Base-by-base conservation (phyloP, 1,284 basidiomycete genomes). In the Apiotrichum veenhuisii region DNA sequence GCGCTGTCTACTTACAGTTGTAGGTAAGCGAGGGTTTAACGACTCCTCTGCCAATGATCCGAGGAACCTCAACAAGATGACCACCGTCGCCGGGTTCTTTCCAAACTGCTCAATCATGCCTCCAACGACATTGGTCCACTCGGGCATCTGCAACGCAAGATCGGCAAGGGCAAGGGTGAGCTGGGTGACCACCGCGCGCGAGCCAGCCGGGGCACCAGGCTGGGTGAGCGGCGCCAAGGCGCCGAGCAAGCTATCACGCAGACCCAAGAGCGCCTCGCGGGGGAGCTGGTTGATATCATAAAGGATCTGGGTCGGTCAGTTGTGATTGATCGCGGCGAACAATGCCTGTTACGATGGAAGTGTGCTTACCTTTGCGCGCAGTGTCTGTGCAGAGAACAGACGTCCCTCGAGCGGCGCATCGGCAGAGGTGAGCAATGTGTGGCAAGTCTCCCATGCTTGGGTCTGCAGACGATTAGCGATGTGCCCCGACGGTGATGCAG, bases 361-460 rank as follows among this genome's bases (percentile, higher is more conserved):
- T 2, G 20, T 27, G 78, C 85, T 67, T 60, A 91, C 94, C 83
- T 99, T 99, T 58, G 88, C 83, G 69, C 95, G 83, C 74, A 99
- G 91, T 0, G 96, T 98, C 78, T 98, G 96, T 0, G 95, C 92
- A 18, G 94, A 92, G 73, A 99, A 98, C 48, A 98, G 79, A 69
- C 93, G 89, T 36, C 91, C 90, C 57, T 91, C 84, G 48, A 83
- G 75, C 1, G 92, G 89, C 5, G 86, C 84, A 64, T 92, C 88
- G 47, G 85, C 83, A 3, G 87, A 85, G 56, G 88, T 84, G 55
- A 99, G 84, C 59, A 99, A 84, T 67, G 87, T 81, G 79, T 97
- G 95, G 77, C 92, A 95, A 48, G 89, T 91, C 65, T 87, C 82
- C 96, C 96, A 99, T 67, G 96, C 95, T 76, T 97, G 90, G 72